Base-by-base conservation (phyloP, 257 asterid genomes). In the Leptodermis oblonga region DNA sequence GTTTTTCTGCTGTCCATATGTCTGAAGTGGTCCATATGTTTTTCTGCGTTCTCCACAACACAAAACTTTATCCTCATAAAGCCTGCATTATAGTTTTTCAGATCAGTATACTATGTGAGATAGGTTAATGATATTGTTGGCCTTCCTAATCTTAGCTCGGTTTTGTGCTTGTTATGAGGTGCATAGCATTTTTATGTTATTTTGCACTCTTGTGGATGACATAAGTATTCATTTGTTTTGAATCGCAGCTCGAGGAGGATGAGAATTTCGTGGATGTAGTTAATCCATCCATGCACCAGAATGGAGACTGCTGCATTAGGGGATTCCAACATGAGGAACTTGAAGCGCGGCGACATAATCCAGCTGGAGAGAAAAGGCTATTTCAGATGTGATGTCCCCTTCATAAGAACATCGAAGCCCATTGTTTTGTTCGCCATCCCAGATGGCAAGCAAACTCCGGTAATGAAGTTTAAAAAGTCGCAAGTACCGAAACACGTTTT, bases 351-450 rank as follows among this genome's bases (percentile, higher is more conserved):
- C 0, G 98, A 90, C 41, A 74, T 90, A 25, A 71, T 93, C 58
- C 98, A 93, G 86, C 81, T 93, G 71, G 98, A 90, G 86, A 82
- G 98, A 46, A 93, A 93, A 78, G 96, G 97, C 4, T 93, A 93
- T 51, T 93, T 86, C 78, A 80, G 94, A 81, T 93, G 99, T 20
- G 97, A 93, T 74, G 94, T 74, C 30, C 96, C 99, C 36, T 76
- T 84, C 22, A 5, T 85, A 30, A 87, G 91, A 68, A 67, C 95
- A 7, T 82, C 95, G 2, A 85, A 88, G 79, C 86, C 95, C 0
- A 69, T 93, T 13, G 88, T 90, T 61, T 72, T 93, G 69, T 88
- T 85, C 58, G 88, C 97, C 1, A 93, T 93, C 70, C 97, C 98
- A 10, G 98, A 93, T 74, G 98, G 98, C 60, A 93, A 86, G 76